Conservation (phyloP, 2,329 filamentous ascomycete genomes). For the Beauveria australis region DNA sequence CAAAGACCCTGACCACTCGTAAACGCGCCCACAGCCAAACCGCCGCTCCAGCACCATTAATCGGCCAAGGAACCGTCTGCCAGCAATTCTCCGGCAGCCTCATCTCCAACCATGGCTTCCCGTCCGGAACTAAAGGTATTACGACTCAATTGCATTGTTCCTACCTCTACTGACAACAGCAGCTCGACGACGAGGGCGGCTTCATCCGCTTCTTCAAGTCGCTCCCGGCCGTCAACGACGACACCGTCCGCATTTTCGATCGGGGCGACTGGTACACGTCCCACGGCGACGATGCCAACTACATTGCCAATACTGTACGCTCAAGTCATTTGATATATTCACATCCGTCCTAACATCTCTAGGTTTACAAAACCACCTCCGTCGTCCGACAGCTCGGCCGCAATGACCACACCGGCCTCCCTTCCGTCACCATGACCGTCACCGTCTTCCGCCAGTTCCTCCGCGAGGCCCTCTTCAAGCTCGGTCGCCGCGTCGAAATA, state of each 20-base stretch:
- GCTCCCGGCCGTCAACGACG: constrained; percentile 61
- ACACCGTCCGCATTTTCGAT: constrained; percentile 85
- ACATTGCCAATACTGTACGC: constrained; percentile 67
- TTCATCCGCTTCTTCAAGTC: constrained; percentile 96
- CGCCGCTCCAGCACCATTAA: background rate
- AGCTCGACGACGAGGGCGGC: constrained; percentile 93
- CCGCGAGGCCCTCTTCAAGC: constrained; percentile 82
- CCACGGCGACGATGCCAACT: constrained; percentile 77
- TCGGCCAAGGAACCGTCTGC: background rate
- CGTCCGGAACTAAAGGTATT: constrained; percentile 62
- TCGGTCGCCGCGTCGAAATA: constrained; percentile 87
- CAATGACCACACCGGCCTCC: constrained; percentile 72
- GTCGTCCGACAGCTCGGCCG: constrained; percentile 85
- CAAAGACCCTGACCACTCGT: background rate
- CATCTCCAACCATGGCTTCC: constrained; percentile 52
- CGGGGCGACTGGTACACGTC: constrained; percentile 92
- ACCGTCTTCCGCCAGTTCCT: constrained; percentile 96
- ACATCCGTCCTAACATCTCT: background rate
- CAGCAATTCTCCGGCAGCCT: background rate
- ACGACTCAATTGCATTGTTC: background rate
- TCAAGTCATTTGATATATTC: background rate
- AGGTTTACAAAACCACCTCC: constrained; percentile 96
- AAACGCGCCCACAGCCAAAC: constrained; percentile 10
- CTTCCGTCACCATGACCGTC: constrained; percentile 90
- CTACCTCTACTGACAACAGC: background rate